Percentiles rank a stretch among this genome's conserved stretches.
Evolutionary conservation across 352 stramenopile genomes (phyloP).

Genomic region (Pythium aristosporum): DNA sequence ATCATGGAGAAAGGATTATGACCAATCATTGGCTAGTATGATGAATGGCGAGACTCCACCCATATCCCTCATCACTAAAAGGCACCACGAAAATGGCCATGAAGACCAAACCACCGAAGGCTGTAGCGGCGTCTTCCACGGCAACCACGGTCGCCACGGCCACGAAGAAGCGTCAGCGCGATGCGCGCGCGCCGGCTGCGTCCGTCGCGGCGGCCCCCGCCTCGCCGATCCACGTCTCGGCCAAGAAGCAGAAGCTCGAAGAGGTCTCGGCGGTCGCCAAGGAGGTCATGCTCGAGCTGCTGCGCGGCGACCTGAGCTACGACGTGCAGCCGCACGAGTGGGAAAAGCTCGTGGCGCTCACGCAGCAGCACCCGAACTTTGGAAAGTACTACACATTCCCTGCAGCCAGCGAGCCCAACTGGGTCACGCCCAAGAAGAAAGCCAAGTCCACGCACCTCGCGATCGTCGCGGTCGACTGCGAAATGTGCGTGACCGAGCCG

Average conservation of each 20-base stretch:
- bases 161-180: slow-evolving; percentile 38
- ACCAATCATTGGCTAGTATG: slow-evolving; percentile 15
- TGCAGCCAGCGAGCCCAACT: slow-evolving; percentile 32
- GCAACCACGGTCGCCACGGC: not conserved
- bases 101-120: slow-evolving; percentile 11
- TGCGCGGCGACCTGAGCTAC: slow-evolving; percentile 61
- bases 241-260: slow-evolving; percentile 70
- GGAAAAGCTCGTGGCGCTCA: slow-evolving; percentile 68
- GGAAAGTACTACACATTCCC: slow-evolving; percentile 60
- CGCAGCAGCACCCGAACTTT: slow-evolving; percentile 57
- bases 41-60: slow-evolving; percentile 25
- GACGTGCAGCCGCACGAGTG: slow-evolving; percentile 57
- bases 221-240: slow-evolving; percentile 9
- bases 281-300: slow-evolving; percentile 66
- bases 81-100: slow-evolving; percentile 11
- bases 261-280: slow-evolving; percentile 59
- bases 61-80: not conserved
- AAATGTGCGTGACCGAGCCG: slow-evolving; percentile 78
- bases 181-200: slow-evolving; percentile 20
- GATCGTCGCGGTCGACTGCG: slow-evolving; percentile 82
- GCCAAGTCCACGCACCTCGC: slow-evolving; percentile 61
- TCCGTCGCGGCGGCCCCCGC: not conserved
- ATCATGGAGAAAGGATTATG: not conserved
- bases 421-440: slow-evolving; percentile 63
- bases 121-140: not conserved